Percentiles rank a stretch among this genome's conserved stretches.
Evolutionary conservation across 2,329 filamentous ascomycete genomes (phyloP).

Genomic region (Aschersonia sp.): DNA sequence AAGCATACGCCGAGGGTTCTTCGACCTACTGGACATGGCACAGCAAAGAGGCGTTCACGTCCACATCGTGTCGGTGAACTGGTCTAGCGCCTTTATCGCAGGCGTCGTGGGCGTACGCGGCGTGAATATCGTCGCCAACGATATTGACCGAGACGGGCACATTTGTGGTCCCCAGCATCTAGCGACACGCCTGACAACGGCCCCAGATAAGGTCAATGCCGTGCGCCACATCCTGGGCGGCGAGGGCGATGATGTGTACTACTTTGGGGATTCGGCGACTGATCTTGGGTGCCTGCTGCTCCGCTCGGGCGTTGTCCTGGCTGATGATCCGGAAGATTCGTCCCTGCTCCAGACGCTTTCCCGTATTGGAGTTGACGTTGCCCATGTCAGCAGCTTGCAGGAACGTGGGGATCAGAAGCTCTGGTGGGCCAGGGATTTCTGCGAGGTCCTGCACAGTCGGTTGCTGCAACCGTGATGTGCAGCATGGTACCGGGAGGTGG

Average conservation of each 20-base stretch:
- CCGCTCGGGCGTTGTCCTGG: constrained; percentile 31
- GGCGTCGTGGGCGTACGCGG: constrained; percentile 23
- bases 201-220: constrained; percentile 30
- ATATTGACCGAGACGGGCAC: constrained; percentile 20
- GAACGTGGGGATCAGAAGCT: not conserved
- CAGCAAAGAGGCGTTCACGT: constrained; percentile 19
- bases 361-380: constrained; percentile 22
- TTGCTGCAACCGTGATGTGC: no score
- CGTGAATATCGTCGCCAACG: constrained; percentile 29
- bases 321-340: constrained; percentile 17
- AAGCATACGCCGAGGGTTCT: constrained; percentile 24
- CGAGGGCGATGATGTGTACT: constrained; percentile 27
- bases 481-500: no score
- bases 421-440: not conserved
- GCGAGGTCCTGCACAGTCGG: constrained; percentile 5
- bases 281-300: constrained; percentile 38
- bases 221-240: constrained; percentile 16
- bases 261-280: constrained; percentile 43
- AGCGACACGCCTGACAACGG: constrained; percentile 17
- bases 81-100: constrained; percentile 31
- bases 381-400: constrained; percentile 16
- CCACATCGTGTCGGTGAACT: constrained; percentile 36
- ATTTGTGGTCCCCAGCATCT: constrained; percentile 25
- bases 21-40: constrained; percentile 14
- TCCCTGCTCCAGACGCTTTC: constrained; percentile 20